A percentile compares a stretch with the other conserved stretches of the same genome.
These are phyloP conservation scores for Yamadazyma membranifaciens DNA, from an alignment of 1,139 yeast species.

Conservation along the genomic window DNA sequence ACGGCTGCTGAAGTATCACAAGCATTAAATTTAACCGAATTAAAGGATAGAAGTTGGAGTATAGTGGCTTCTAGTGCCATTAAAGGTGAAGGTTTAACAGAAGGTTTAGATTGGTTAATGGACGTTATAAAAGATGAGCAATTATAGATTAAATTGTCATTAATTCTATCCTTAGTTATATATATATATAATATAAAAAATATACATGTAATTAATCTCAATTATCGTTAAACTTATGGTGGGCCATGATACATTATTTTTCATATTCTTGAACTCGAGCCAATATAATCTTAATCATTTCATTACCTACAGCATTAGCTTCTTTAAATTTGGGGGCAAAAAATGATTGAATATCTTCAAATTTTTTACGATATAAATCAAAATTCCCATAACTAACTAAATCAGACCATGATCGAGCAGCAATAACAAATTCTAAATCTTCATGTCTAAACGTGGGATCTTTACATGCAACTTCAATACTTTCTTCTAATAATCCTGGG, in stretches of 20 bases:
- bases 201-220: too few species aligned
- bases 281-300: conserved; percentile 87
- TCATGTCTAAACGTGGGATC: conserved; percentile 77
- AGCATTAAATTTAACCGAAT: conserved; percentile 77
- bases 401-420: conserved; percentile 83
- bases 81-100: conserved; percentile 93
- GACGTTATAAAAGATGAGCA: conserved; percentile 95
- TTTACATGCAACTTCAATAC: conserved; percentile 67
- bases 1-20: conserved; percentile 93
- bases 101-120: conserved; percentile 96
- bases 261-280: conserved; percentile 48
- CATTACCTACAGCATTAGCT: conserved; percentile 90
- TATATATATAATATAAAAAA: background rate
- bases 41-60: conserved; percentile 97
- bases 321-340: conserved; percentile 86
- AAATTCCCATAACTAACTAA: conserved; percentile 78
- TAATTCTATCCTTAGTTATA: background rate
- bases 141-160: conserved; percentile 28
- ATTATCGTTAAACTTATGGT: background rate
- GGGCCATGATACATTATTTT: background rate
- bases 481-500: conserved; percentile 75
- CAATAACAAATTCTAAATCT: conserved; percentile 81
- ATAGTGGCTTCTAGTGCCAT: conserved; percentile 96
- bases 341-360: conserved; percentile 75
- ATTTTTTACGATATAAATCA: conserved; percentile 65